Evolutionary conservation across 805 yeast genomes (phyloP).

Genomic region (Candida ovalis): DNA sequence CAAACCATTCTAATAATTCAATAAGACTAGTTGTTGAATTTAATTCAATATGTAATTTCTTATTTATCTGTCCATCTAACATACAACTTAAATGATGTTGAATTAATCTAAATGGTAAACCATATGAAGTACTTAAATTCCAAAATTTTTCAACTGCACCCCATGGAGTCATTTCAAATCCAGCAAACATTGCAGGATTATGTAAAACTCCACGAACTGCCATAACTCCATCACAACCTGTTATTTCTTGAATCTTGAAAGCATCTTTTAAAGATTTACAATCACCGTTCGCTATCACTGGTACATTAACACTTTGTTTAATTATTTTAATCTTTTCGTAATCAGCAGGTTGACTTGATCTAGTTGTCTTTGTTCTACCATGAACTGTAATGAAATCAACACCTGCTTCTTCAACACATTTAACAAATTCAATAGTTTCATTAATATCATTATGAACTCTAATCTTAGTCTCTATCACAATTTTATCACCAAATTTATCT

Average conservation of each 20-base stretch:
- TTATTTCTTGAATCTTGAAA: constrained; percentile 51
- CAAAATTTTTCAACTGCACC: constrained; percentile 79
- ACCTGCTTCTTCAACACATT: constrained; percentile 76
- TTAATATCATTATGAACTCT: constrained; percentile 75
- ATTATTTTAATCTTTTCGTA: constrained; percentile 74
- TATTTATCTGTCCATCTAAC: constrained; percentile 57
- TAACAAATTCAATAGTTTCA: constrained; percentile 71
- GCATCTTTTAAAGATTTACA: constrained; percentile 70
- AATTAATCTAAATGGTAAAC: constrained; percentile 76
- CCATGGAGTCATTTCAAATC: constrained; percentile 79
- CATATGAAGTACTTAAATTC: constrained; percentile 74
- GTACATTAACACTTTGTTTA: constrained; percentile 55
- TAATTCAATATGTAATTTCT: constrained; percentile 51
- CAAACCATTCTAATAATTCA: constrained; percentile 82
- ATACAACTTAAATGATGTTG: constrained; percentile 90
- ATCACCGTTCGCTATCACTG: constrained; percentile 98
- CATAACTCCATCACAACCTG: constrained; percentile 92
- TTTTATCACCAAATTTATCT: constrained; percentile 58
- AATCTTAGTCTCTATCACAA: constrained; percentile 89
- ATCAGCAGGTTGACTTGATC: constrained; percentile 82
- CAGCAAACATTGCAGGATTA: constrained; percentile 87
- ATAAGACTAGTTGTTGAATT: constrained; percentile 56
- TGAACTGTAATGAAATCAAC: constrained; percentile 94
- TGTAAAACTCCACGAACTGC: constrained; percentile 83
- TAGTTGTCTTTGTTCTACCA: constrained; percentile 81